Base-by-base conservation (phyloP, 192 early-diverging fungal genomes). In the Rhizophlyctis rosea region DNA sequence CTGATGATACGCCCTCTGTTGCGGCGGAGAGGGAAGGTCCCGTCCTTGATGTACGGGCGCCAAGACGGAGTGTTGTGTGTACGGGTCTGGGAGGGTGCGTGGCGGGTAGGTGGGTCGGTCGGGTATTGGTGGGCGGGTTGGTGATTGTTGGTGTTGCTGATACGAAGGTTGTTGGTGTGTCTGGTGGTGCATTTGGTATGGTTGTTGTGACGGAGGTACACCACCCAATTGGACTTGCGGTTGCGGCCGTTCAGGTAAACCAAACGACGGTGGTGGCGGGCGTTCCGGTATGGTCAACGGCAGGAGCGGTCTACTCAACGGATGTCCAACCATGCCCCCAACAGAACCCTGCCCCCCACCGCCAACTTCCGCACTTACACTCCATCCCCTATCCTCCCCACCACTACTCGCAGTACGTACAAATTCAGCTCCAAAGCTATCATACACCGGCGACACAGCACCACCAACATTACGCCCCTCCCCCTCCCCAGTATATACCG, bases 211-310 rank as follows among this genome's bases (percentile, higher is more conserved):
- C 9, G 34, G 27, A 65, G 14, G 63, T 13, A 25, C 50, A 14
- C 34, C 9, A 57, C 55, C 14, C 24, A 24, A 7, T 25, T 9
- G 55, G 5, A 54, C 16, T 25, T 21, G 54, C 2, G 2, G 5
- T 30, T 32, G 14, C 23, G 32, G 36, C 33, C 65, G 25, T n/a
- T 36, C 16, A 59, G 49, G 34, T 51, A 52, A 23, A 31, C 33
- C 4, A 28, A 25, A 14, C 57, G 57, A 18, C 59, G 21, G n/a
- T 60, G 14, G 25, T 67, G 28, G 14, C 65, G 57, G 65, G 23
- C 65, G 56, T 39, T 59, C 57, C 35, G 57, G 14, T 27, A 47
- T 65, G 48, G 65, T 52, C 18, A 60, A 31, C 11, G 28, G 16
- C 0, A 34, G 49, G 4, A 56, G 65, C 16, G 48, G 48, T 11